These are phyloP conservation scores for Pugionium dolabratum DNA, from an alignment of 345 rosid species.

Conservation along the genomic window DNA sequence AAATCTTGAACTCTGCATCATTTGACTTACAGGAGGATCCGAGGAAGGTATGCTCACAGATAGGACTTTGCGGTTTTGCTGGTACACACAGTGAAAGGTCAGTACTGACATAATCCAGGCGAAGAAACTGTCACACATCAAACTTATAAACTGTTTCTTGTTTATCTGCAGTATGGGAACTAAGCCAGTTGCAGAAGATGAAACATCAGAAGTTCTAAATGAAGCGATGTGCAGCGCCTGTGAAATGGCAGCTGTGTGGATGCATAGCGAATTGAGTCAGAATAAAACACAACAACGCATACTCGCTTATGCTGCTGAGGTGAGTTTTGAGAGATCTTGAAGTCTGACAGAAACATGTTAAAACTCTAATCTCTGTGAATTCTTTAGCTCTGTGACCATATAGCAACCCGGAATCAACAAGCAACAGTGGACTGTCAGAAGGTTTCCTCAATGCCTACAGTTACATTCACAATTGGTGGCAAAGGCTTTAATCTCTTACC, in stretches of 20 bases:
- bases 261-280: conserved; percentile 69
- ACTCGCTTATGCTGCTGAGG: conserved; percentile 70
- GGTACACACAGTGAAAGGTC: conserved; percentile 73
- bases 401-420: conserved; percentile 85
- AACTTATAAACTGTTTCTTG: conserved; percentile 1
- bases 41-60: conserved; percentile 71
- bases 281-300: conserved; percentile 71
- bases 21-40: conserved; percentile 57
- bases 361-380: conserved; percentile 6
- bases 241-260: conserved; percentile 92
- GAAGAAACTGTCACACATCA: background rate
- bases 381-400: conserved; percentile 72
- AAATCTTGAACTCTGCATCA: conserved; percentile 18
- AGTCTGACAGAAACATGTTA: background rate
- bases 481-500: conserved; percentile 74
- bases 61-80: conserved; percentile 75
- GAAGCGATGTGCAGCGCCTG: conserved; percentile 71
- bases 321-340: conserved; percentile 30
- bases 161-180: conserved; percentile 58
- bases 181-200: conserved; percentile 58
- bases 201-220: conserved; percentile 45
- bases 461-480: conserved; percentile 77
- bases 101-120: background rate
- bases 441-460: conserved; percentile 69
- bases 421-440: conserved; percentile 66